Evolutionary conservation across 164 flowering plant species (phyloP), one percentile per base, ranked within the genome.

Genomic region (Saururus chinensis): DNA sequence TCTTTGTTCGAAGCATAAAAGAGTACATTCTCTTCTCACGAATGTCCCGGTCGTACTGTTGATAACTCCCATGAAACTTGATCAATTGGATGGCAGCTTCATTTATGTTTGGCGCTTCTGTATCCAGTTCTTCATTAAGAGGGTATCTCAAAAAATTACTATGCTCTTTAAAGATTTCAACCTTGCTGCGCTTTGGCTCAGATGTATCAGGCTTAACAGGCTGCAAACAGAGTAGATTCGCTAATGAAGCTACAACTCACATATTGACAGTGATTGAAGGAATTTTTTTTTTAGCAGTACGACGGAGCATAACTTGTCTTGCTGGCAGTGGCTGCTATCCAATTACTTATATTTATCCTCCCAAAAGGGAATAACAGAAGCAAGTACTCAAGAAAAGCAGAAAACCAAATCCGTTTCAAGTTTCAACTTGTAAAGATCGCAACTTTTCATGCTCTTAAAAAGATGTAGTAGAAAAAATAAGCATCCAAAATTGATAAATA

Each of bases 21-120:
- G 85, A 81, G 77, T 95, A 95, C 17, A 82, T 72, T 66, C 71
- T 91, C 40, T 70, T 24, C 17, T 95, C 95, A 60, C 96, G 95
- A 21, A 82, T 85, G 40, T 87, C 96, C 67, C 99, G 78, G 67
- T 95, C 76, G 60, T 79, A 71, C 76, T 95, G 99, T 61, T 81
- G 91, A 72, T 95, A 95, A 79, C 99, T 95, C 68, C 99, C 99
- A 73, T 95, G 99, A 70, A 95, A 95, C 80, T 95, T 95, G 73
- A 95, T 95, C 66, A 95, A 52, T 68, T 95, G 99, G 22, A 87
- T 82, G 51, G 97, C 95, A 64, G 87, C 72, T 75, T 95, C 99
- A 74, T 87, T 95, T 41, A 91, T 70, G 66, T 83, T 83, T 4
- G 97, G 85, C 23, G 93, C 84, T 66, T 91, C 99, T 4, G 88